phyloP scores from a whole-genome alignment of 2,329 filamentous ascomycete genomes.

The Diaporthe capsici region DNA sequence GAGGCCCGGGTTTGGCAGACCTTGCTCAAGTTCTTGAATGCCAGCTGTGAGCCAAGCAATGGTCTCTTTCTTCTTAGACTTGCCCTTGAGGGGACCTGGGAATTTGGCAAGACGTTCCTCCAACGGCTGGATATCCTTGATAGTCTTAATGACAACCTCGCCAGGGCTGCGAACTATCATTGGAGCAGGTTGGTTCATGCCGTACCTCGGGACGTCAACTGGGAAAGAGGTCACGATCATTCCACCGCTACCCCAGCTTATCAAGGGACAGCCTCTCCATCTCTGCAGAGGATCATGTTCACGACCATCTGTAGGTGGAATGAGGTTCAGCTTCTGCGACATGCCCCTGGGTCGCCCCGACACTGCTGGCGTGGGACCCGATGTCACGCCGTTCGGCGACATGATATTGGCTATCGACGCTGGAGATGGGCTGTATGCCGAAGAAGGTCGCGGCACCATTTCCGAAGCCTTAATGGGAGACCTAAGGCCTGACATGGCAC shows the following conservation, averaged over 20 bases:
- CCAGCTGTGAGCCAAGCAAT: slow-evolving; percentile 83
- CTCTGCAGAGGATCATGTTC: slow-evolving; percentile 84
- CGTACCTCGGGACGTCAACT: slow-evolving; percentile 88
- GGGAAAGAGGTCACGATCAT: slow-evolving; percentile 88
- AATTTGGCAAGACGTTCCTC: slow-evolving; percentile 83
- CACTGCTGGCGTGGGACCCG: slow-evolving; percentile 47
- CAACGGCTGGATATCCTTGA: slow-evolving; percentile 80
- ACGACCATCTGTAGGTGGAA: slow-evolving; percentile 75
- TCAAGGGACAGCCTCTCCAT: slow-evolving; percentile 91
- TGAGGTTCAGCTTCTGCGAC: slow-evolving; percentile 70
- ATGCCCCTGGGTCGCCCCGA: slow-evolving; percentile 62
- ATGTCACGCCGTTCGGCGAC: slow-evolving; percentile 51
- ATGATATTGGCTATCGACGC: slow-evolving; percentile 44
- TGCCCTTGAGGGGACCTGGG: slow-evolving; percentile 89
- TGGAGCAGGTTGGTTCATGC: slow-evolving; percentile 78
- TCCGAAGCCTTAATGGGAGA: slow-evolving; percentile 53
- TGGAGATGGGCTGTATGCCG: slow-evolving; percentile 59
- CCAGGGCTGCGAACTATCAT: slow-evolving; percentile 87
- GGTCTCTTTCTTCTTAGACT: slow-evolving; percentile 96
- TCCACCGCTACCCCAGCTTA: slow-evolving; percentile 91
- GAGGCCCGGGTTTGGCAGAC: slow-evolving; percentile 63
- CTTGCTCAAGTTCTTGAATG: slow-evolving; percentile 80
- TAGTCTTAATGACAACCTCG: slow-evolving; percentile 82
- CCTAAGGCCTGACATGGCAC: slow-evolving; percentile 58
- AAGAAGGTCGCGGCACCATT: slow-evolving; percentile 67